Conservation (phyloP, 805 yeast genomes). For the Candida parachauliodes region DNA sequence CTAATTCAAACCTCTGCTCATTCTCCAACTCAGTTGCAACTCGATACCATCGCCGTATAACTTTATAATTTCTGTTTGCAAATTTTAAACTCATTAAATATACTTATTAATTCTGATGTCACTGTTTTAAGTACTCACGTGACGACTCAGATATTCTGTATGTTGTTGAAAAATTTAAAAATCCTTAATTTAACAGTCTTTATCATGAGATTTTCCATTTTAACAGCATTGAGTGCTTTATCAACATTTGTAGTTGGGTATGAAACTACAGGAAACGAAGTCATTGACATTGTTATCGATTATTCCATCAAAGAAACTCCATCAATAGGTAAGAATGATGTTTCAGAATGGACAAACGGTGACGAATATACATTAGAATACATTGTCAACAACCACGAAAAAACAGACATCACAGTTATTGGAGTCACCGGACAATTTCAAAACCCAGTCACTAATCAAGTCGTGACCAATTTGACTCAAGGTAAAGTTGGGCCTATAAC, state of each 20-base stretch:
- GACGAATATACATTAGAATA: constrained; percentile 52
- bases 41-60: constrained; percentile 2
- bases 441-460: constrained; percentile 50
- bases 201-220: constrained; percentile 15
- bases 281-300: constrained; percentile 35
- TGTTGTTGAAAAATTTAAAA: constrained; percentile 1
- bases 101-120: too few relatives aligned
- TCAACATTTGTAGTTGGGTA: constrained; percentile 8
- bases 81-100: too few relatives aligned
- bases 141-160: background rate
- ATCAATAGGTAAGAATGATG: constrained; percentile 31
- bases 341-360: constrained; percentile 45
- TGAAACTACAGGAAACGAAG: constrained; percentile 9
- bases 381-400: constrained; percentile 54
- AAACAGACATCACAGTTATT: constrained; percentile 48
- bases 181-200: too few relatives aligned
- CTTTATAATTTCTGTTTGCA: too few relatives aligned
- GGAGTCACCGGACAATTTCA: constrained; percentile 69
- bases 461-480: constrained; percentile 60
- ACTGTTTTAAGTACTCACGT: too few relatives aligned
- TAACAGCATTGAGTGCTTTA: constrained; percentile 11
- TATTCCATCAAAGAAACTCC: constrained; percentile 49
- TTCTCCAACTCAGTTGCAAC: constrained; percentile 1
- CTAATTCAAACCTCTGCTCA: constrained; percentile 5
- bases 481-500: constrained; percentile 59